Conservation (phyloP, 441 rosid species). For the Gossypium aridum region DNA sequence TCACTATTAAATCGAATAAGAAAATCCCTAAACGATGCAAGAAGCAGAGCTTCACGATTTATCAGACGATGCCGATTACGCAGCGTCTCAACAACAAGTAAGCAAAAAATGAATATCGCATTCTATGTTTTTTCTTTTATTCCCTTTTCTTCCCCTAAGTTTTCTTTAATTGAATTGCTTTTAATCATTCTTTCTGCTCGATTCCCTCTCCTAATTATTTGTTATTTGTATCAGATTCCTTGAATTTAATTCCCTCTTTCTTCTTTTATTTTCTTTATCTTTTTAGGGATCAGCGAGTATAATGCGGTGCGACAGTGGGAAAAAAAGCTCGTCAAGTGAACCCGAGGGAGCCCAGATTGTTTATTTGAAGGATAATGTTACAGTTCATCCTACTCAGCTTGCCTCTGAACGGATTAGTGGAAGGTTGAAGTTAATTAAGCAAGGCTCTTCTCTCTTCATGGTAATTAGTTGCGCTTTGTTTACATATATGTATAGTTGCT, state of each 20-base stretch:
- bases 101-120: background rate
- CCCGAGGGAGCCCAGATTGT: conserved; percentile 76
- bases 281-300: conserved; percentile 66
- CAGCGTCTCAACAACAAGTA: conserved; percentile 83
- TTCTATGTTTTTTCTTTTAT: background rate
- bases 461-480: conserved; percentile 26
- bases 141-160: background rate
- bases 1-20: background rate
- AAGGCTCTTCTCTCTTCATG: conserved; percentile 68
- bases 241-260: background rate
- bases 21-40: conserved; percentile 40
- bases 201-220: background rate
- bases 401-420: conserved; percentile 95
- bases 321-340: conserved; percentile 53
- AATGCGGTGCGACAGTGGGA: conserved; percentile 58
- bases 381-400: conserved; percentile 91
- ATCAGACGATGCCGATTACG: conserved; percentile 98
- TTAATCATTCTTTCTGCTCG: background rate
- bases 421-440: conserved; percentile 82
- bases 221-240: background rate
- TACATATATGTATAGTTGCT: background rate
- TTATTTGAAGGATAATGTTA: conserved; percentile 71
- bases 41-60: conserved; percentile 83
- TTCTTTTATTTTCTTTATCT: background rate
- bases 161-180: background rate